Conservation (phyloP, 169 alveolate genomes). For the Eimeria tenella region DNA sequence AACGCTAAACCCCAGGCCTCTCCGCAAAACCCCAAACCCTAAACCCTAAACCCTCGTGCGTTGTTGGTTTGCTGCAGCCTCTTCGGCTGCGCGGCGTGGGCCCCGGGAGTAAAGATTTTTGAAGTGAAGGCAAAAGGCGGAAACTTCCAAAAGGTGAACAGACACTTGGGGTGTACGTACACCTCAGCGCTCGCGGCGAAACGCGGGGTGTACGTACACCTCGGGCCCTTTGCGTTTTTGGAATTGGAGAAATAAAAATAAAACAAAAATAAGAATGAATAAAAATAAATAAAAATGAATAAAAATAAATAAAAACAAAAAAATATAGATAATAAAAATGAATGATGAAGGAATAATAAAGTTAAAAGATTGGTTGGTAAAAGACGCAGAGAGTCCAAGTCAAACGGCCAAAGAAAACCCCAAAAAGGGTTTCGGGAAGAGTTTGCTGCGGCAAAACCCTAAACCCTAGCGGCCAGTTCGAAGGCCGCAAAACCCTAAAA, state of each 20-base stretch:
- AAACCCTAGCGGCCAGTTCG: no score
- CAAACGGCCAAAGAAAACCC: no score
- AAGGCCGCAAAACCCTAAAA: no score
- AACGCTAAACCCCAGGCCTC: no score
- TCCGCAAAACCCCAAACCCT: background rate
- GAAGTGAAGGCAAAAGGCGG: background rate
- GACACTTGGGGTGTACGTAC: background rate
- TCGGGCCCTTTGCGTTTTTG: background rate
- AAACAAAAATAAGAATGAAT: background rate
- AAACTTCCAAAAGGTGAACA: background rate
- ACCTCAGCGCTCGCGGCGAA: background rate
- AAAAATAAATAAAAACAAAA: background rate
- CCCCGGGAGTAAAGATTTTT: constrained; percentile 1
- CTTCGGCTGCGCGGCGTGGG: constrained; percentile 47
- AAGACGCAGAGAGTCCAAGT: no score
- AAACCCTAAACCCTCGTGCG: background rate
- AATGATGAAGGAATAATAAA: no score
- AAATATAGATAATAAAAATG: background rate
- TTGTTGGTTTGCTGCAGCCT: background rate
- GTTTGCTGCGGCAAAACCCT: no score
- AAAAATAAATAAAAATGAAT: background rate
- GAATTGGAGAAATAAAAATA: background rate
- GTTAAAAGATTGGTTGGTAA: no score
- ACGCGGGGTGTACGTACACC: background rate
- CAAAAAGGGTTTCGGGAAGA: no score